Evolutionary conservation across 2,329 filamentous ascomycete genomes (phyloP), one percentile per base, ranked within the genome.

Genomic region (Ceratocystis eucalypticola): DNA sequence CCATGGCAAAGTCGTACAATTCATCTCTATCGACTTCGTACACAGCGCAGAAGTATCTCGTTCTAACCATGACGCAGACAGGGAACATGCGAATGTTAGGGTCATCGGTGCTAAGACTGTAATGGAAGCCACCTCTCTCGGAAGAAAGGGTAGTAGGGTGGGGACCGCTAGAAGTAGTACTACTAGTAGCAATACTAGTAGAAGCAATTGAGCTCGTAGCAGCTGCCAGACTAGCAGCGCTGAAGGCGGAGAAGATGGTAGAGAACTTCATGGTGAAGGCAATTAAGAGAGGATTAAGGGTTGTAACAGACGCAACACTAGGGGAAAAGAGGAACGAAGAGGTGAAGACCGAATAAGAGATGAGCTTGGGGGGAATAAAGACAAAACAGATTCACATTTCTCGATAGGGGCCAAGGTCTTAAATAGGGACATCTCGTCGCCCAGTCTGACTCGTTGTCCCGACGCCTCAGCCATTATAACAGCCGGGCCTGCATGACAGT

Each of bases 251-350:
- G n/a, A 46, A 3, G 6, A 53, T 37, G 10, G 62, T 41, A 33
- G 22, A 12, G 30, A 64, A 41, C 46, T 64, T 64, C 62, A 64
- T 64, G 22, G 7, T 41, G 46, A 55, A 55, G 28, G 5, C 28
- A 25, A 59, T 59, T 41, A 33, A 33, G 15, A 22, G 30, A 20
- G 4, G 12, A 28, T 44, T 22, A 10, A 41, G 37, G 37, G 37
- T 41, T 41, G 37, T 41, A 64, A 28, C 5, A 44, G 30, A n/a
- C 55, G 25, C 30, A 59, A 59, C 25, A 59, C 55, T 59, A 5
- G 30, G n/a, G 17, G 12, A 41, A 41, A 41, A 41, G 37, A 41
- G 3, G 4, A 25, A 53, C 3, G n/a, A 53, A 37, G 25, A 8
- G 33, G 53, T 59, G 28, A 59, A 59, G 53, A 59, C 53, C 53